These are phyloP conservation scores for Monilinia fructicola DNA, from an alignment of 2,329 filamentous ascomycete genomes.

Conservation along the genomic window DNA sequence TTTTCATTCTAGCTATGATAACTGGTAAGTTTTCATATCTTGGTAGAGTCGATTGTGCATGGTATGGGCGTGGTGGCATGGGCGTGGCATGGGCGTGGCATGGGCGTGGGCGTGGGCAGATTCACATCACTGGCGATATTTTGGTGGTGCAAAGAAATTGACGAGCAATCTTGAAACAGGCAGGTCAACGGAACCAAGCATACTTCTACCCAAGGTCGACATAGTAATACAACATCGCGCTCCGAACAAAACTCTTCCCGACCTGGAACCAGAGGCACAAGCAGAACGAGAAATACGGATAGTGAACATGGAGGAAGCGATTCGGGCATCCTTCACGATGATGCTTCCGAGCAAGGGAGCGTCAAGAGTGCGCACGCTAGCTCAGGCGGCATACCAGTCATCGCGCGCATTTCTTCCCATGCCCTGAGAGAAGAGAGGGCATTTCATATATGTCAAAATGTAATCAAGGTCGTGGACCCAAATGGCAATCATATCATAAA, in stretches of 20 bases:
- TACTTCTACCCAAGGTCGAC: slow-evolving; percentile 32
- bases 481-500: slow-evolving; percentile 73
- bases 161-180: slow-evolving; percentile 43
- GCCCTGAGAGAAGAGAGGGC: slow-evolving; percentile 81
- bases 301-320: slow-evolving; percentile 32
- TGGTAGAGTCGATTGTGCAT: background rate
- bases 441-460: slow-evolving; percentile 75
- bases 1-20: slow-evolving; percentile 75
- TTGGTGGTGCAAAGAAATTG: background rate
- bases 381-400: slow-evolving; percentile 47
- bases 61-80: background rate
- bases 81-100: background rate
- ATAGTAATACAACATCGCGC: slow-evolving; percentile 35
- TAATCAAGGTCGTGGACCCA: slow-evolving; percentile 70
- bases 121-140: background rate
- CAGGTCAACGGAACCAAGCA: slow-evolving; percentile 62
- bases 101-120: background rate
- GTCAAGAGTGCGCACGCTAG: background rate
- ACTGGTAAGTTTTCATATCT: slow-evolving; percentile 59
- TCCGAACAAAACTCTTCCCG: slow-evolving; percentile 27
- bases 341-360: slow-evolving; percentile 34
- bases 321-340: slow-evolving; percentile 24
- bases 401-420: slow-evolving; percentile 82
- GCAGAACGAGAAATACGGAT: slow-evolving; percentile 4
- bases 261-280: slow-evolving; percentile 24